Percentiles rank a stretch among this genome's conserved stretches.
Conservation (phyloP, 148 eudicot genomes). For the Amaranthus cruentus region DNA sequence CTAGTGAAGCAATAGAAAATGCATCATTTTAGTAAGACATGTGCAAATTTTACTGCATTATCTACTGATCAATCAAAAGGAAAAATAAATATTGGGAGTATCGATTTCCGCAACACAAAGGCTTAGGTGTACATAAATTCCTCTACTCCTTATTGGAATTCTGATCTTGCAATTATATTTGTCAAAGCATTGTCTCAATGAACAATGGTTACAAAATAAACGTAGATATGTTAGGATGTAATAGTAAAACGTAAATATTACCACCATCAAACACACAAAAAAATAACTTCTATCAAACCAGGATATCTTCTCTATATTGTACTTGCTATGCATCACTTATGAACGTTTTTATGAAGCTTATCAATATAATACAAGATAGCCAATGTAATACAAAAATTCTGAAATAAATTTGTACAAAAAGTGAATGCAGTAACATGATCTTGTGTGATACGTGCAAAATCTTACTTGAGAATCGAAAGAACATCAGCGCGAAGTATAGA, state of each 20-base stretch:
- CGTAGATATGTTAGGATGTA: neutral
- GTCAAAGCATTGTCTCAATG: neutral
- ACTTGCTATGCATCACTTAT: neutral
- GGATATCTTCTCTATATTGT: neutral
- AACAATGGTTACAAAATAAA: neutral
- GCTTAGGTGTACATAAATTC: neutral
- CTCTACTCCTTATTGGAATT: neutral
- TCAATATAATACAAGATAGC: neutral
- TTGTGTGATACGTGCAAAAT: constrained; percentile 19
- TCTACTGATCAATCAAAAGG: neutral
- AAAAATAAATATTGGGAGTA: neutral
- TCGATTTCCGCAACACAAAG: neutral
- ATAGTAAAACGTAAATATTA: neutral
- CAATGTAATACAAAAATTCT: neutral
- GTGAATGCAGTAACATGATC: neutral
- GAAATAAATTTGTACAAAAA: neutral
- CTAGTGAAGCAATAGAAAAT: neutral
- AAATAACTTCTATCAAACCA: neutral
- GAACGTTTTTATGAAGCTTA: neutral
- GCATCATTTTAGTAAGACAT: neutral
- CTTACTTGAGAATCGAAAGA: constrained; percentile 75
- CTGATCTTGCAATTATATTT: neutral
- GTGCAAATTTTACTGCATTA: neutral
- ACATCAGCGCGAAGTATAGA: constrained; percentile 71
- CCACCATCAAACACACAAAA: neutral